Evolutionary conservation across 495 filamentous ascomycete species (phyloP).

Genomic region (Lentithecium fluviatile): DNA sequence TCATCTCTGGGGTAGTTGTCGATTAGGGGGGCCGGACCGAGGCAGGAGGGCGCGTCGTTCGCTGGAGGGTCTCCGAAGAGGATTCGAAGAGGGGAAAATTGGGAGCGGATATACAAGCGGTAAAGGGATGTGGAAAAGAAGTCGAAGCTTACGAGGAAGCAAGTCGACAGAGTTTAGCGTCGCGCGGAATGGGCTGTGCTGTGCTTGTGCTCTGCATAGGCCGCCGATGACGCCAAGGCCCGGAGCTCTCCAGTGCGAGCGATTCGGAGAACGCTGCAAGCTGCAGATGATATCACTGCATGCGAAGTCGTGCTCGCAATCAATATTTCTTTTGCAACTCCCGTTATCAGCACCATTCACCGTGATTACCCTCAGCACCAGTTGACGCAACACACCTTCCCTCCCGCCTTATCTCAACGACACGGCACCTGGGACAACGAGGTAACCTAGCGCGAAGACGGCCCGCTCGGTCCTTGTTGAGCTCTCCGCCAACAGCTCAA

Average conservation of each 20-base stretch:
- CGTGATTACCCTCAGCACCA: background rate
- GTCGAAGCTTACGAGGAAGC: too few species aligned
- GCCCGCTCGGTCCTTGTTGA: background rate
- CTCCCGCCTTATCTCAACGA: background rate
- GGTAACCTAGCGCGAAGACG: too few species aligned
- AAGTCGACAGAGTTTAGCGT: too few species aligned
- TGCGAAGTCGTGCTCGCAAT: too few species aligned
- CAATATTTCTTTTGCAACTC: too few species aligned
- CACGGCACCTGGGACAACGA: background rate
- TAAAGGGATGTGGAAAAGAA: background rate
- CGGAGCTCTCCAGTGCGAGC: too few species aligned
- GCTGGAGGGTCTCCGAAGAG: conserved; percentile 44
- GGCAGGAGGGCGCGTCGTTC: conserved; percentile 63
- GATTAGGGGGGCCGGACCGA: conserved; percentile 43
- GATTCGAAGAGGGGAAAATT: conserved; percentile 6
- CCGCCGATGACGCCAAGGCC: too few species aligned
- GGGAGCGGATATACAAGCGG: background rate
- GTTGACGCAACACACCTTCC: background rate
- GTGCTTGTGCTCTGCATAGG: too few species aligned
- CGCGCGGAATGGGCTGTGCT: too few species aligned
- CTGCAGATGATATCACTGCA: too few species aligned
- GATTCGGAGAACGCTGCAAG: too few species aligned
- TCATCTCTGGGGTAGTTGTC: conserved; percentile 33
- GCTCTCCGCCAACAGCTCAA: conserved; percentile 1
- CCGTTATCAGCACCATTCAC: too few species aligned